phyloP scores from a whole-genome alignment of 805 yeast species.

The Clavispora fructus region DNA sequence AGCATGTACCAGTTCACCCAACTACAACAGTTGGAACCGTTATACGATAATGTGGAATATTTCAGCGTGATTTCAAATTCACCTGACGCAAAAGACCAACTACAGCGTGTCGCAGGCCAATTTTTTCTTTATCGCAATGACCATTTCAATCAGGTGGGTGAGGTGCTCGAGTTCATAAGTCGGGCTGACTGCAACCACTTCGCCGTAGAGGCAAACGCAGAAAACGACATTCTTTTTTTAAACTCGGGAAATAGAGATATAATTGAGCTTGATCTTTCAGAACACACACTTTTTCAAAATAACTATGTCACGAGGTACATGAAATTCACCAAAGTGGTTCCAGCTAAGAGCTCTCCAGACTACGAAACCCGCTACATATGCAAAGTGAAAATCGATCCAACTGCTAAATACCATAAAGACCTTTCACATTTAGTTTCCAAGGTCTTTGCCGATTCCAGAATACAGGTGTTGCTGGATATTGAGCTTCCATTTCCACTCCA shows the following conservation, averaged over 20 bases:
- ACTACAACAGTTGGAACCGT: neutral
- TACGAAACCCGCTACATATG: slow-evolving; percentile 2
- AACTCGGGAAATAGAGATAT: neutral
- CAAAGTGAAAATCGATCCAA: neutral
- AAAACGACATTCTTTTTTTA: neutral
- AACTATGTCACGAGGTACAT: slow-evolving; percentile 11
- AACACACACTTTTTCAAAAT: slow-evolving; percentile 9
- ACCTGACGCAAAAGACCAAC: neutral
- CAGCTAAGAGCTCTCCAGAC: slow-evolving; percentile 9
- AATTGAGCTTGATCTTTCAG: slow-evolving; percentile 3
- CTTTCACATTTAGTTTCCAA: slow-evolving; percentile 3
- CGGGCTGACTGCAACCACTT: neutral
- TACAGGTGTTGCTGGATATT: slow-evolving; percentile 2
- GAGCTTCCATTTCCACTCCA: neutral
- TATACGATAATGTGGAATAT: neutral
- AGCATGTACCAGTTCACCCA: neutral
- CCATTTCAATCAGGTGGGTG: neutral
- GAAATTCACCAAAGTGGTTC: slow-evolving; percentile 6
- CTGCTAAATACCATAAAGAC: slow-evolving; percentile 5
- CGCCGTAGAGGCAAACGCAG: neutral
- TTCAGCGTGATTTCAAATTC: neutral
- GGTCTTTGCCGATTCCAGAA: slow-evolving; percentile 4
- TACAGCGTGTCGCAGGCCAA: neutral
- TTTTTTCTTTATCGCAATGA: neutral
- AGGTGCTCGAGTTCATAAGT: neutral